Evolutionary conservation across 306 rosid species (phyloP).

Genomic region (Quillaja saponaria): DNA sequence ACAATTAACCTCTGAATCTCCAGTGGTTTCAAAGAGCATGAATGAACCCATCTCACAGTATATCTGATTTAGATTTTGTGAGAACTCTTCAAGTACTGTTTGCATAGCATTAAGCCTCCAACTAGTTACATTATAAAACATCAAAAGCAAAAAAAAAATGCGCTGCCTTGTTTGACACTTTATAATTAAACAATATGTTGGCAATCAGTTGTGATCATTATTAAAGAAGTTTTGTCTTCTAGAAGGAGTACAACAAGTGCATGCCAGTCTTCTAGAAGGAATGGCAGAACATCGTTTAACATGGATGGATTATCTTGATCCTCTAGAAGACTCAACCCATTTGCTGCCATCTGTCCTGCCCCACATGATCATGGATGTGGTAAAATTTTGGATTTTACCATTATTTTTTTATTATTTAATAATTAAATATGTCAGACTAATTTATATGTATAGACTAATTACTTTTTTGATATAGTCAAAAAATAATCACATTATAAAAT

Average conservation of each 20-base stretch:
- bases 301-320: constrained; percentile 12
- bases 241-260: constrained; percentile 35
- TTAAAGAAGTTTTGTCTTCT: constrained; percentile 30
- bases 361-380: constrained; percentile 7
- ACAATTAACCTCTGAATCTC: constrained; percentile 66
- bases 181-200: constrained; percentile 12
- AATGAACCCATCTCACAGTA: constrained; percentile 11
- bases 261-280: constrained; percentile 39
- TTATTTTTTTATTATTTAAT: too few relatives aligned
- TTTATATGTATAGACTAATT: too few relatives aligned
- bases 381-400: too few relatives aligned
- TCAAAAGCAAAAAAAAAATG: constrained; percentile 1
- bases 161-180: constrained; percentile 34
- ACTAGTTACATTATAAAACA: too few relatives aligned
- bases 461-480: too few relatives aligned
- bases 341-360: not conserved
- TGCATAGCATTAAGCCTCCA: too few relatives aligned
- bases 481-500: too few relatives aligned
- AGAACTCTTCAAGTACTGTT: constrained; percentile 5
- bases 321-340: constrained; percentile 14
- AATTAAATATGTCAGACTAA: too few relatives aligned
- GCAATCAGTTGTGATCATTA: constrained; percentile 15
- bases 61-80: not conserved
- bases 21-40: constrained; percentile 65
- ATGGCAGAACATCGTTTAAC: not conserved